These are phyloP conservation scores for Agaricus blazei DNA, from an alignment of 768 basidiomycete species.

Conservation along the genomic window DNA sequence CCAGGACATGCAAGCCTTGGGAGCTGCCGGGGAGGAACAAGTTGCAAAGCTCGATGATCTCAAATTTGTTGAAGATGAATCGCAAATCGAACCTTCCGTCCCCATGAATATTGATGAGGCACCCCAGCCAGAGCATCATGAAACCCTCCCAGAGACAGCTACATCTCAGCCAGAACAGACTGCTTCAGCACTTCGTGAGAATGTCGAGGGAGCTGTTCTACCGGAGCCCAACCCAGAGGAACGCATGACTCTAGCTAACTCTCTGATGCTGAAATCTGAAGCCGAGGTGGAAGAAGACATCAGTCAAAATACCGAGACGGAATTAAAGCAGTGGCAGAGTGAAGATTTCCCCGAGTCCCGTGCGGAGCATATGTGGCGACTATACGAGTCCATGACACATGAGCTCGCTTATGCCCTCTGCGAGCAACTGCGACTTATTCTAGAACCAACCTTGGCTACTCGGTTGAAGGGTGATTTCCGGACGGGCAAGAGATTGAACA, in stretches of 20 bases:
- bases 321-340: slow-evolving; percentile 58
- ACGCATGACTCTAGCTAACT: slow-evolving; percentile 18
- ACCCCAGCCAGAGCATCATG: slow-evolving; percentile 20
- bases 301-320: slow-evolving; percentile 34
- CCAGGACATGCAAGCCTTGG: slow-evolving; percentile 83
- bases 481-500: slow-evolving; percentile 95
- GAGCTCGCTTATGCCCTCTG: slow-evolving; percentile 89
- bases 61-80: slow-evolving; percentile 62
- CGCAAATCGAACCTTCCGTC: slow-evolving; percentile 21
- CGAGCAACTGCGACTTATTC: slow-evolving; percentile 93
- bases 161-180: slow-evolving; percentile 19
- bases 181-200: slow-evolving; percentile 20
- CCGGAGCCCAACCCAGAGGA: slow-evolving; percentile 25
- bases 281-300: slow-evolving; percentile 22
- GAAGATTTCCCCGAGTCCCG: slow-evolving; percentile 48
- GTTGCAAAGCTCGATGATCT: slow-evolving; percentile 78
- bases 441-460: slow-evolving; percentile 92
- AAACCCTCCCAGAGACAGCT: slow-evolving; percentile 17
- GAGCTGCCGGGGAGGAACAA: slow-evolving; percentile 81
- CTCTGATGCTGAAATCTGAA: slow-evolving; percentile 23
- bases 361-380: slow-evolving; percentile 82
- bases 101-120: slow-evolving; percentile 48
- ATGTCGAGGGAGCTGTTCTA: slow-evolving; percentile 44
- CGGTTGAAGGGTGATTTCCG: slow-evolving; percentile 95
- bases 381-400: slow-evolving; percentile 86